Conservation (phyloP, 2,329 filamentous ascomycete species). For the Monilinia vaccinii-corymbosi region DNA sequence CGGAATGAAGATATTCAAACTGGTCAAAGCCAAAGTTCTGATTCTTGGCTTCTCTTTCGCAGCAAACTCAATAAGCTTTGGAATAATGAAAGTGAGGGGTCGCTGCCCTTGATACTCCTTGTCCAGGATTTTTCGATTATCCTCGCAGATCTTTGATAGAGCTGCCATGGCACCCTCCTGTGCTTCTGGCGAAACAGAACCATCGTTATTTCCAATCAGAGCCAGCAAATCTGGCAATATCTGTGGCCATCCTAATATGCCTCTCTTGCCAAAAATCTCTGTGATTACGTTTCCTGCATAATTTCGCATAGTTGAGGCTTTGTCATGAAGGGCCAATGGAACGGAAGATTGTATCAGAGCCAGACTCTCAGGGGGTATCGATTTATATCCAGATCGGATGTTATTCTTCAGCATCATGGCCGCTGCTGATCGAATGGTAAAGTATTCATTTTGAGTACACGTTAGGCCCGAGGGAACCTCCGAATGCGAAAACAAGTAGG, state of each 20-base stretch:
- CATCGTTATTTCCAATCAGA: constrained; percentile 64
- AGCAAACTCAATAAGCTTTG: constrained; percentile 82
- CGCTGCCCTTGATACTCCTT: constrained; percentile 81
- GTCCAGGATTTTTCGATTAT: constrained; percentile 80
- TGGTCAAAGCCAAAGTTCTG: constrained; percentile 67
- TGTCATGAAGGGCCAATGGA: constrained; percentile 71
- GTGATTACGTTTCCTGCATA: constrained; percentile 92
- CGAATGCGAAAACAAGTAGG: constrained; percentile 74
- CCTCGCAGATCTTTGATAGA: constrained; percentile 91
- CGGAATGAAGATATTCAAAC: constrained; percentile 87
- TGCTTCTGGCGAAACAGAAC: constrained; percentile 58
- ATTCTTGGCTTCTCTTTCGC: constrained; percentile 68
- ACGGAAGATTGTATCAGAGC: constrained; percentile 72
- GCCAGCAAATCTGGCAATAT: constrained; percentile 74
- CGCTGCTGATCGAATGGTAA: constrained; percentile 74
- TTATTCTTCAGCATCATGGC: constrained; percentile 96
- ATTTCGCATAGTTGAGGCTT: constrained; percentile 71
- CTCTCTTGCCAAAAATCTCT: constrained; percentile 76
- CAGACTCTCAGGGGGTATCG: constrained; percentile 65
- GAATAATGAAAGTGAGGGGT: constrained; percentile 79
- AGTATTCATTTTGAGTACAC: constrained; percentile 53
- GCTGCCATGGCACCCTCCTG: constrained; percentile 94
- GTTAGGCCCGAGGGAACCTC: constrained; percentile 52
- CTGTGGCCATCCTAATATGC: constrained; percentile 84
- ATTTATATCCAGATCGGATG: constrained; percentile 64